These are phyloP conservation scores for Carpinus viminea DNA, from an alignment of 306 rosid genomes.

Conservation along the genomic window DNA sequence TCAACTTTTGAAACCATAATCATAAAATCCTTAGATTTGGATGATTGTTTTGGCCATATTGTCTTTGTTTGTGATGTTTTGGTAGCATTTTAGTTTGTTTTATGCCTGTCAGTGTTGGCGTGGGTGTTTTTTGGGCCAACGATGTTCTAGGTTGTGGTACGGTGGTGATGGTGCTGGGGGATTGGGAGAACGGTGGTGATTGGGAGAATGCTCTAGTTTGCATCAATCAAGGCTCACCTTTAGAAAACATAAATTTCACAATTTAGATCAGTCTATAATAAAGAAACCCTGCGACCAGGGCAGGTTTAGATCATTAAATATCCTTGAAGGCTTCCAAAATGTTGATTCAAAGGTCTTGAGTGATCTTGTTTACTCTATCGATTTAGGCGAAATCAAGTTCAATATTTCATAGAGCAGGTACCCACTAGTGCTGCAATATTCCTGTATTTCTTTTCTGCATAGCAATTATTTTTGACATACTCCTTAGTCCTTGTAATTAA, in stretches of 20 bases:
- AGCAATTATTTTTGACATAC: not conserved
- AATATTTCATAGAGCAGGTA: constrained; percentile 84
- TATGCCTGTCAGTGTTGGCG: too few relatives aligned
- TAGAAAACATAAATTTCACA: constrained; percentile 35
- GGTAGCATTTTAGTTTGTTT: too few relatives aligned
- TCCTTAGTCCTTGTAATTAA: not conserved
- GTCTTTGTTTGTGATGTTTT: too few relatives aligned
- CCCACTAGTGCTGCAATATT: not conserved
- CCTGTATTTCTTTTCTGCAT: not conserved
- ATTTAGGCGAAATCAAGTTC: constrained; percentile 94
- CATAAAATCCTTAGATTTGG: too few relatives aligned
- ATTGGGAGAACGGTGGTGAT: too few relatives aligned
- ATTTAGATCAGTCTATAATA: constrained; percentile 21
- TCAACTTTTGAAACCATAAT: too few relatives aligned
- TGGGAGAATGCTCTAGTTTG: constrained; percentile 23
- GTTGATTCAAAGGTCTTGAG: constrained; percentile 41
- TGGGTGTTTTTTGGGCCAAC: too few relatives aligned
- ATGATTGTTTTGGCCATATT: too few relatives aligned
- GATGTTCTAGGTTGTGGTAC: too few relatives aligned
- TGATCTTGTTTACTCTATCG: constrained; percentile 89
- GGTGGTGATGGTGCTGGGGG: too few relatives aligned
- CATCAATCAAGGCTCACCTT: constrained; percentile 34
- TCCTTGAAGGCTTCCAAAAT: constrained; percentile 26
- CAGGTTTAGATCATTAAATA: constrained; percentile 14
- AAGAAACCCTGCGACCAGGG: constrained; percentile 17